These are phyloP conservation scores for Pyrenochaeta sp. DNA, from an alignment of 2,329 filamentous ascomycete genomes.

Conservation along the genomic window DNA sequence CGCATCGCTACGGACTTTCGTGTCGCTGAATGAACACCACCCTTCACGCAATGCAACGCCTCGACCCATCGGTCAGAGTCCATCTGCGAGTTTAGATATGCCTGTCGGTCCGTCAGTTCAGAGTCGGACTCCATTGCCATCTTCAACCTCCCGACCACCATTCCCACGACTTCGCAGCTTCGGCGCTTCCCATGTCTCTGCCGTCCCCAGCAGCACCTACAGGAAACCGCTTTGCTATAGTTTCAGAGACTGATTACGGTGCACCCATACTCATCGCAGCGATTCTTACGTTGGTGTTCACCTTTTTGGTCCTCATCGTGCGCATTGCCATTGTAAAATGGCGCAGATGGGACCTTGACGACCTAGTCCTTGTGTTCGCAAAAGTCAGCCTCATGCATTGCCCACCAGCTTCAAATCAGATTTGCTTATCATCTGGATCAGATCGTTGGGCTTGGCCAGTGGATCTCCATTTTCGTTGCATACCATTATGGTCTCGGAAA, in stretches of 20 bases:
- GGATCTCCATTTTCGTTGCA: slow-evolving; percentile 1
- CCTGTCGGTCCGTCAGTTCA: neutral
- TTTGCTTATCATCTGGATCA: neutral
- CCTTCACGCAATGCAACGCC: neutral
- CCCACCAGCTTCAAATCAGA: neutral
- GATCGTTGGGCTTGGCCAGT: neutral
- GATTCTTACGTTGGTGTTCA: neutral
- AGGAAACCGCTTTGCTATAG: slow-evolving; percentile 1
- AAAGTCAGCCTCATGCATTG: neutral
- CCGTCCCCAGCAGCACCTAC: neutral
- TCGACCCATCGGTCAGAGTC: neutral
- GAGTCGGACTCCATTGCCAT: neutral
- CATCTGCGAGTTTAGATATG: neutral
- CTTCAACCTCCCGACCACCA: neutral
- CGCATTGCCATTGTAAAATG: slow-evolving; percentile 2
- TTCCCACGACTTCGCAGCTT: neutral
- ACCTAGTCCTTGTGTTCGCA: neutral
- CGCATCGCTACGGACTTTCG: neutral
- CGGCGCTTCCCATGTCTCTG: neutral
- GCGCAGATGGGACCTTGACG: slow-evolving; percentile 1
- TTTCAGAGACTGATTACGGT: slow-evolving; percentile 1
- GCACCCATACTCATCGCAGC: neutral
- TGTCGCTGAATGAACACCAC: neutral
- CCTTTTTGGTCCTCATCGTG: neutral
- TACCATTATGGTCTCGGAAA: slow-evolving; percentile 1